Base-by-base conservation (phyloP, 2,329 filamentous ascomycete species). In the Fonsecaea monophora region DNA sequence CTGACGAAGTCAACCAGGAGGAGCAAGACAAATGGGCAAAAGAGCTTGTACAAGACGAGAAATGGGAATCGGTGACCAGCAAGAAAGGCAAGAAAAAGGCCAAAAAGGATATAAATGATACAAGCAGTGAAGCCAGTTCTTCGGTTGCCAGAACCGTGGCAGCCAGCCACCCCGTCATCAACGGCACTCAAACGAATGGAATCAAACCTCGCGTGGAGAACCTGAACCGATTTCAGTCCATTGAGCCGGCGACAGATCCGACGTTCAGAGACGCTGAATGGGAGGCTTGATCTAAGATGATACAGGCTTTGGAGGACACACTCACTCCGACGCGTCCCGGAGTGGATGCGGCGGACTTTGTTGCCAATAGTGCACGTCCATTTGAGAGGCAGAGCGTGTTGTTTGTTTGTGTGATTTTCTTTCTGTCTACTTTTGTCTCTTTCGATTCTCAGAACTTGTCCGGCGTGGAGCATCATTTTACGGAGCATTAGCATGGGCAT, bases 61-160 rank as follows among this genome's bases (percentile, higher is more conserved):
- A 84, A 60, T 89, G 87, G 87, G 87, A 84, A 70, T 86, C 86
- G 9, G 87, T 89, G 30, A 80, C 84, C 37, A 85, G 80, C 74
- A 88, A 88, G 80, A 79, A 81, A 69, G 83, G 85, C 76, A 83
- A 83, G 75, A 85, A 83, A 75, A 83, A 82, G 77, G 79, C 77
- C 70, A 74, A 75, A 18, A 77, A 75, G 66, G 80, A 78, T 66
- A 71, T 74, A 40, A 48, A 48, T 35, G 80, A 82, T 58, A 82
- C 77, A 35, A 76, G 77, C 67, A 82, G 81, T 58, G 83, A 84
- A 68, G 75, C 76, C 60, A 82, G 80, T 69, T 65, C 66, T 13
- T 50, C 70, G 13, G 13, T 68, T 40, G 57, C 50, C 35, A 50
- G 60, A 56, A 50, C 69, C 45, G 9, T 58, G 25, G 35, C 62